These are phyloP conservation scores for Patellifolia procumbens DNA, from an alignment of 179 eudicot species.

Conservation along the genomic window DNA sequence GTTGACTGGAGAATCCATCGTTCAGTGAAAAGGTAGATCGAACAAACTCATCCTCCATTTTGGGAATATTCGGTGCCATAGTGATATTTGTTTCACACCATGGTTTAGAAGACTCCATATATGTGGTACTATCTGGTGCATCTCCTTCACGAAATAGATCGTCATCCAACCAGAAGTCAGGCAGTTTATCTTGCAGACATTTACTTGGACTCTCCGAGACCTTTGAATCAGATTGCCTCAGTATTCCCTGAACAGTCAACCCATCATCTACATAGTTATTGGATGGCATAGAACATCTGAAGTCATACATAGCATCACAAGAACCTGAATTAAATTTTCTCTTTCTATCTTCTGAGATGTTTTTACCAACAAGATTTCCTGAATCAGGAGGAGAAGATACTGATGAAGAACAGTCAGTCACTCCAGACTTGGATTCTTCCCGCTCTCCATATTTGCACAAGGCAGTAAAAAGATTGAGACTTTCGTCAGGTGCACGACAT, in stretches of 20 bases:
- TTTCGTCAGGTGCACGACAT: conserved; percentile 67
- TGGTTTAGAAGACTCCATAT: conserved; percentile 15
- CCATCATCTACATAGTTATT: conserved; percentile 33
- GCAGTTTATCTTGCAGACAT: conserved; percentile 30
- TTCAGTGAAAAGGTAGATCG: conserved; percentile 20
- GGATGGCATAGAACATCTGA: conserved; percentile 31
- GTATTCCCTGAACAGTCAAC: conserved; percentile 24
- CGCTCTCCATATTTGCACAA: conserved; percentile 77
- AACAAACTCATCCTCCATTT: conserved; percentile 24
- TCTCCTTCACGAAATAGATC: conserved; percentile 41
- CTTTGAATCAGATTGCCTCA: conserved; percentile 35
- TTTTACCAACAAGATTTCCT: conserved; percentile 38
- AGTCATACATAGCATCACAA: conserved; percentile 38
- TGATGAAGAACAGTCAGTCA: conserved; percentile 92
- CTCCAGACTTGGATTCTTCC: conserved; percentile 84
- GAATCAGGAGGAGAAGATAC: conserved; percentile 80
- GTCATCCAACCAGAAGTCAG: conserved; percentile 37
- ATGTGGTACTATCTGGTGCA: conserved; percentile 24
- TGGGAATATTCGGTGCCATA: conserved; percentile 15
- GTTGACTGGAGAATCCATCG: conserved; percentile 26
- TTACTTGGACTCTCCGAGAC: conserved; percentile 35
- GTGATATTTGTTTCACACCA: conserved; percentile 28
- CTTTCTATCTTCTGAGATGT: conserved; percentile 53
- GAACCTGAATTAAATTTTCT: conserved; percentile 35
- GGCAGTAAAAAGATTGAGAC: conserved; percentile 57